Evolutionary conservation across 2,329 filamentous ascomycete genomes (phyloP).

Genomic region (Cryphonectria japonica): DNA sequence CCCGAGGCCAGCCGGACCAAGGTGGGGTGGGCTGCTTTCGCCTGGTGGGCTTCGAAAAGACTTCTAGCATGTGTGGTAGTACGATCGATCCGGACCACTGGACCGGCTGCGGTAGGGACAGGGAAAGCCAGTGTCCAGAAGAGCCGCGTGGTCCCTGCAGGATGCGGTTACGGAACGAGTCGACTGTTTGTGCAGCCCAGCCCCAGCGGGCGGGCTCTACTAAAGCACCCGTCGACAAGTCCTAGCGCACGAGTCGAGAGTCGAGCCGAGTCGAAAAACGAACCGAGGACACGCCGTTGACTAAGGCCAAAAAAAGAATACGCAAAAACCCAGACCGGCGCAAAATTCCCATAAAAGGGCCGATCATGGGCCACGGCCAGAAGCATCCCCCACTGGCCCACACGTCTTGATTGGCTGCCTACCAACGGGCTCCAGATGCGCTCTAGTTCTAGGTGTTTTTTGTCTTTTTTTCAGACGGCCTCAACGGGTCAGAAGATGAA

Average conservation of each 20-base stretch:
- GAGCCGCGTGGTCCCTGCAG: conserved; percentile 9
- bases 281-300: neutral
- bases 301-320: neutral
- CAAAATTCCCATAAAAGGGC: conserved; percentile 14
- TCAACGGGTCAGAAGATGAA: neutral
- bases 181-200: neutral
- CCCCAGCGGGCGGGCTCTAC: neutral
- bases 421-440: neutral
- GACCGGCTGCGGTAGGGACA: neutral
- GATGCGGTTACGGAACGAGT: neutral
- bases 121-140: neutral
- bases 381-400: neutral
- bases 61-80: neutral
- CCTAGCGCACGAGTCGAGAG: neutral
- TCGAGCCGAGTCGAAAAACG: neutral
- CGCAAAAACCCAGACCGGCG: neutral
- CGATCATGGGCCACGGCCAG: conserved; percentile 6
- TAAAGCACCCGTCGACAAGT: neutral
- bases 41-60: no score
- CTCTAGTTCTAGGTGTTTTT: no score
- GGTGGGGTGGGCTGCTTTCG: neutral
- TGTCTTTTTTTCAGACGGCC: neutral
- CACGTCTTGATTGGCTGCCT: neutral
- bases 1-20: neutral
- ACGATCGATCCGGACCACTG: neutral